phyloP scores from a whole-genome alignment of 1,284 basidiomycete species.

The Flammula alnicola region DNA sequence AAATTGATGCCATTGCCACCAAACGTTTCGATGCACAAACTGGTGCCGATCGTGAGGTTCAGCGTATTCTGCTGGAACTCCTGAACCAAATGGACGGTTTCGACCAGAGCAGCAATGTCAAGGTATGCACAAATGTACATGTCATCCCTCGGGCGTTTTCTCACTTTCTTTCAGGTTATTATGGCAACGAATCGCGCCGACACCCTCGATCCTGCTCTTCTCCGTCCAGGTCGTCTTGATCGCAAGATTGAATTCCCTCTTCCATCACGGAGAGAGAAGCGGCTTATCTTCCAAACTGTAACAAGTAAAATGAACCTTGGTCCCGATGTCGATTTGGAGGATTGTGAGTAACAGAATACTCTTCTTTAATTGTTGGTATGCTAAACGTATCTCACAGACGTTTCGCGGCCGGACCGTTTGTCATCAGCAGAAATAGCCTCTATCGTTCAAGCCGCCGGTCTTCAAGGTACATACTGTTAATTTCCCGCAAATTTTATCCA shows the following conservation, averaged over 20 bases:
- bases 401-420: slow-evolving; percentile 94
- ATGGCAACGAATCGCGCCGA: slow-evolving; percentile 99
- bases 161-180: slow-evolving; percentile 71
- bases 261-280: slow-evolving; percentile 93
- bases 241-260: slow-evolving; percentile 99
- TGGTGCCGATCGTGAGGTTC: slow-evolving; percentile 98
- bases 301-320: slow-evolving; percentile 98
- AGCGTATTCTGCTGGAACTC: slow-evolving; percentile 96
- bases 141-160: slow-evolving; percentile 1
- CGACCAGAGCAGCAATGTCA: slow-evolving; percentile 98
- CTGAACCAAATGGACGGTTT: slow-evolving; percentile 99
- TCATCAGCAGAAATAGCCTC: slow-evolving; percentile 96
- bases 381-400: too few relatives aligned
- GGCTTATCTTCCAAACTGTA: slow-evolving; percentile 98
- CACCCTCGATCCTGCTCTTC: slow-evolving; percentile 94
- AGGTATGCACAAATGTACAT: slow-evolving; percentile 60
- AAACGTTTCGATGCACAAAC: slow-evolving; percentile 99
- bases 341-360: too few relatives aligned
- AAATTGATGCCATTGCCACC: slow-evolving; percentile 99
- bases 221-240: slow-evolving; percentile 97
- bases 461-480: slow-evolving; percentile 73
- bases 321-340: slow-evolving; percentile 98
- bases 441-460: slow-evolving; percentile 95
- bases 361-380: too few relatives aligned
- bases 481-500: slow-evolving; percentile 15